A percentile compares a stretch with the other conserved stretches of the same genome.
Evolutionary conservation across 768 basidiomycete genomes (phyloP).

Genomic region (Lentinus tigrinus): DNA sequence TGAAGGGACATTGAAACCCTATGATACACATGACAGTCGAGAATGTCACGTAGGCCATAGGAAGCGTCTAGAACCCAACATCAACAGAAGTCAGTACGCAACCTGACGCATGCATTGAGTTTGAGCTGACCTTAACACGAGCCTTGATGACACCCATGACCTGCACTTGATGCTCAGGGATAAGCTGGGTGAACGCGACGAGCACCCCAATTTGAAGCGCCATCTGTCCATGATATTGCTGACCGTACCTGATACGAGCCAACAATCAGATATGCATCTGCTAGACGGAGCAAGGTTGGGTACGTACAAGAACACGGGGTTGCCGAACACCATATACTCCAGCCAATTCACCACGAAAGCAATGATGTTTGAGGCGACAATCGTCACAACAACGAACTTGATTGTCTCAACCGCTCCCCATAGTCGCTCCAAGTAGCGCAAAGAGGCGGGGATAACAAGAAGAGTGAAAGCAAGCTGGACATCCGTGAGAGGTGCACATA

Average conservation of each 20-base stretch:
- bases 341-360: conserved; percentile 88
- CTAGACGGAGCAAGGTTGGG: conserved; percentile 1
- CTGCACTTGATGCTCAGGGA: conserved; percentile 98
- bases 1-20: conserved; percentile 87
- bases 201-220: conserved; percentile 85
- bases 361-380: conserved; percentile 84
- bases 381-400: conserved; percentile 80
- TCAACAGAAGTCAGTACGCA: neutral
- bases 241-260: conserved; percentile 66
- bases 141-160: conserved; percentile 80
- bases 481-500: conserved; percentile 6
- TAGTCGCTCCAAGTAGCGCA: conserved; percentile 89
- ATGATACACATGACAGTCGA: conserved; percentile 83
- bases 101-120: neutral
- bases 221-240: conserved; percentile 91
- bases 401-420: conserved; percentile 88
- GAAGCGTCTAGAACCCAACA: conserved; percentile 60
- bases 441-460: conserved; percentile 74
- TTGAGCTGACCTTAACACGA: conserved; percentile 75
- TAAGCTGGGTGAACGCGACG: conserved; percentile 96
- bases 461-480: conserved; percentile 73
- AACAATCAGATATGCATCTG: neutral
- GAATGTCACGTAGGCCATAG: conserved; percentile 91
- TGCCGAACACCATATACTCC: conserved; percentile 67
- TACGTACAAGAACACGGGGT: conserved; percentile 80